phyloP scores from a whole-genome alignment of 2,329 filamentous ascomycete species.

The Neonectria punicea region DNA sequence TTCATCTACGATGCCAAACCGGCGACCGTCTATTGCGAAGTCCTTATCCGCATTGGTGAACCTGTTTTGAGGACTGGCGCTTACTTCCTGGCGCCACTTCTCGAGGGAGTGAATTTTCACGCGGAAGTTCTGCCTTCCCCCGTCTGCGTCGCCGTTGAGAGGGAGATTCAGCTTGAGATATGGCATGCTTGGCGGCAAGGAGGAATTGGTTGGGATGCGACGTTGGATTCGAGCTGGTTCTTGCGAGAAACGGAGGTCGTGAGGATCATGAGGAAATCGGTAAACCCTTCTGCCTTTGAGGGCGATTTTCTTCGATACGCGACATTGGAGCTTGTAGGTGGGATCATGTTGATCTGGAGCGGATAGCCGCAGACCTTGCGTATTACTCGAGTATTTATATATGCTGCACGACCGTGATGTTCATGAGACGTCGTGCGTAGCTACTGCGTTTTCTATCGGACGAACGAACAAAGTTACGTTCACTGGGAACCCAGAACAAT shows the following conservation, averaged over 20 bases:
- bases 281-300: neutral
- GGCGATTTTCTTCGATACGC: neutral
- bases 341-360: neutral
- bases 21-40: neutral
- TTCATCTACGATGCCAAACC: neutral
- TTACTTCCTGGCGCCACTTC: neutral
- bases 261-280: neutral
- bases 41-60: too few species aligned
- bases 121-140: neutral
- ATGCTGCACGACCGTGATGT: neutral
- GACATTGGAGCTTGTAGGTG: too few species aligned
- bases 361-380: neutral
- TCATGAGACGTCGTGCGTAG: neutral
- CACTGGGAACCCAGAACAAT: neutral
- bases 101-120: neutral
- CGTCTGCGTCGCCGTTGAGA: neutral
- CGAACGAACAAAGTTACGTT: neutral
- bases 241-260: neutral
- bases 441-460: neutral
- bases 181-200: neutral
- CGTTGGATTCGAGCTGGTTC: neutral
- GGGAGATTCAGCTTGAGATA: slow-evolving; percentile 2
- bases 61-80: neutral
- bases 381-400: neutral
- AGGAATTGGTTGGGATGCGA: neutral